Base-by-base conservation (phyloP, 257 asterid species). In the Nicotiana otophora region DNA sequence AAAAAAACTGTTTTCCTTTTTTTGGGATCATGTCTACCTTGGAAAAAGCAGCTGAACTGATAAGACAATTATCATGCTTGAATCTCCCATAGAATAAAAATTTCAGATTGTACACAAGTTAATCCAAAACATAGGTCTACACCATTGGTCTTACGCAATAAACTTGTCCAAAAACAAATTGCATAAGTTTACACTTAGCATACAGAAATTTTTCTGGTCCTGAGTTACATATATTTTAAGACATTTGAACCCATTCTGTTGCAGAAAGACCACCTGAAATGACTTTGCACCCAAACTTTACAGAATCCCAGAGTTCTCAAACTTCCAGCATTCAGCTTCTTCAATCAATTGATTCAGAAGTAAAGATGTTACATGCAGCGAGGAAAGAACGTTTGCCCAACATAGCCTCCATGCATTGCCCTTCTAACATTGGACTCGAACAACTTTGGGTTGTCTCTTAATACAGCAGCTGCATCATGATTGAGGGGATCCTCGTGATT, bases 401-500 rank as follows among this genome's bases (percentile, higher is more conserved):
- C 97, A 70, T 91, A 92, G 10, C 99, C 99, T 87, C 99, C 99
- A 20, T 89, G 34, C 96, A 94, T 94, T 28, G 99, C 98, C 88
- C 98, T 89, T 88, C 93, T 90, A 77, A 94, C 99, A 75, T 95
- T 93, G 9, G 97, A 91, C 81, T 92, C 97, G 28, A 96, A 96
- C 93, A 91, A 74, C 84, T 89, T 94, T 0, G 98, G 97, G 89
- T 94, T 94, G 82, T 96, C 97, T 86, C 97, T 92, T 83, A 96
- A 82, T 75, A 94, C 96, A 3, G 93, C 95, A 80, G 99, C 99
- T 54, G 99, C 99, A 2, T 96, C 98, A 48, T 89, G 97, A 83
- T 96, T 96, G 58, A 96, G 98, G 84, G 99, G 99, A 84, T 96
- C 99, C 91, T 94, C 98, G 3, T 93, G 96, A 85, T 96, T 96